These are phyloP conservation scores for Linnemannia exigua DNA, from an alignment of 192 early-diverging fungal species.

Conservation along the genomic window DNA sequence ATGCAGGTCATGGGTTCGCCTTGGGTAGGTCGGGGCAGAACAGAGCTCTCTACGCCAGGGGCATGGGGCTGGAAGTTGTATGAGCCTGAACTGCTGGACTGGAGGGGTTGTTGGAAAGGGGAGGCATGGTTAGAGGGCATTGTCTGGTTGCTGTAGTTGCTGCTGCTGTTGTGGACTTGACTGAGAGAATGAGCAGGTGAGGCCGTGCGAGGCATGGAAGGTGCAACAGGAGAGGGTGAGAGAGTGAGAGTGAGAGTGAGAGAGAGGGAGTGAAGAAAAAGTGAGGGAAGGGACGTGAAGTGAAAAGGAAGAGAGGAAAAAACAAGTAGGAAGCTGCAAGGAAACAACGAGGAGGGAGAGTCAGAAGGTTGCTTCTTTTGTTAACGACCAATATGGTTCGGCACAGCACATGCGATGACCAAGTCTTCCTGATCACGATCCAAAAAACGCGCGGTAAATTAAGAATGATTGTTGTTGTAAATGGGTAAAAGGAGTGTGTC, in stretches of 20 bases:
- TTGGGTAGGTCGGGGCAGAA: constrained; percentile 39
- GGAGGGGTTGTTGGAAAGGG: constrained; percentile 8
- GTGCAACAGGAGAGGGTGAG: neutral
- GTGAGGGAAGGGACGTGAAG: neutral
- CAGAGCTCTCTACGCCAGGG: constrained; percentile 9
- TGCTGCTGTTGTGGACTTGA: constrained; percentile 17
- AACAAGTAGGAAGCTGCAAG: neutral
- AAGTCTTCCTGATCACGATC: constrained; percentile 5
- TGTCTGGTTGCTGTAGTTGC: constrained; percentile 4
- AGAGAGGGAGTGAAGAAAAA: constrained; percentile 2
- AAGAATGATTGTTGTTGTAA: neutral
- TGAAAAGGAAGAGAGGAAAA: neutral
- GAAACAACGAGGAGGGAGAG: neutral
- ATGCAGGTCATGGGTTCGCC: constrained; percentile 57
- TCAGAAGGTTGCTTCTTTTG: neutral
- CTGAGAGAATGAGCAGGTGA: constrained; percentile 22
- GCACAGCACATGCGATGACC: neutral
- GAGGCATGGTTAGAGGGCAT: constrained; percentile 43
- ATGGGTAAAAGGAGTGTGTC: neutral
- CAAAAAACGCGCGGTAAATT: neutral
- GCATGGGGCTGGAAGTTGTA: constrained; percentile 27
- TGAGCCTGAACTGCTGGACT: neutral
- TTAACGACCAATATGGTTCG: neutral
- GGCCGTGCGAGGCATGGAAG: constrained; percentile 18
- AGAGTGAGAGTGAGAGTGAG: neutral